These are phyloP conservation scores for Populus deltoides DNA, from an alignment of 345 rosid genomes.

Conservation along the genomic window DNA sequence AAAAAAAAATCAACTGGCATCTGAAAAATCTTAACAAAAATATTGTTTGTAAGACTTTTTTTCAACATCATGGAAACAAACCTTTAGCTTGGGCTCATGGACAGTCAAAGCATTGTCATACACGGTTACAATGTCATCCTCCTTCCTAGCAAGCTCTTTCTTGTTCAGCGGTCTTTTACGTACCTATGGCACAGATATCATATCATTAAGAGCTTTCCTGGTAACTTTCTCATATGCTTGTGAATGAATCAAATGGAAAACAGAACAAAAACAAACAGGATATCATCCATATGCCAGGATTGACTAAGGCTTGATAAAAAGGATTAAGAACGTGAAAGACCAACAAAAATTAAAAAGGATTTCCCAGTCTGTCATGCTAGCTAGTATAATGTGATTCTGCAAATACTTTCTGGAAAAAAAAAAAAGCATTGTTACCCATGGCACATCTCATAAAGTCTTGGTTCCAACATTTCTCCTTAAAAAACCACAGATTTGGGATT, in stretches of 20 bases:
- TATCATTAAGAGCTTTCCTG: constrained; percentile 3
- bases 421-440: background rate
- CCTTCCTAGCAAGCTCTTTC: constrained; percentile 82
- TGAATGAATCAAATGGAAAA: background rate
- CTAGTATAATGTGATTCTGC: background rate
- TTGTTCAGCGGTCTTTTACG: constrained; percentile 94
- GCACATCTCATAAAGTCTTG: background rate
- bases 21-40: background rate
- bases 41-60: background rate
- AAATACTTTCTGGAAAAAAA: background rate
- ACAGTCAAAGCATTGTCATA: constrained; percentile 66
- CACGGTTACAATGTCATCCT: constrained; percentile 88
- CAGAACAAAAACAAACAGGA: background rate
- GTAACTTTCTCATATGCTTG: background rate
- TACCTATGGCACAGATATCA: constrained; percentile 45
- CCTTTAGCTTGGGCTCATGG: constrained; percentile 96
- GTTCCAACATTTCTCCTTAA: background rate
- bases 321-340: background rate
- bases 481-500: background rate
- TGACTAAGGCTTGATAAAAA: background rate
- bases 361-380: background rate
- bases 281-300: background rate
- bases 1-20: constrained; percentile 1
- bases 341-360: background rate
- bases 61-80: constrained; percentile 30